Conservation (phyloP, 768 basidiomycete genomes). For the Lactarius hatsudake region DNA sequence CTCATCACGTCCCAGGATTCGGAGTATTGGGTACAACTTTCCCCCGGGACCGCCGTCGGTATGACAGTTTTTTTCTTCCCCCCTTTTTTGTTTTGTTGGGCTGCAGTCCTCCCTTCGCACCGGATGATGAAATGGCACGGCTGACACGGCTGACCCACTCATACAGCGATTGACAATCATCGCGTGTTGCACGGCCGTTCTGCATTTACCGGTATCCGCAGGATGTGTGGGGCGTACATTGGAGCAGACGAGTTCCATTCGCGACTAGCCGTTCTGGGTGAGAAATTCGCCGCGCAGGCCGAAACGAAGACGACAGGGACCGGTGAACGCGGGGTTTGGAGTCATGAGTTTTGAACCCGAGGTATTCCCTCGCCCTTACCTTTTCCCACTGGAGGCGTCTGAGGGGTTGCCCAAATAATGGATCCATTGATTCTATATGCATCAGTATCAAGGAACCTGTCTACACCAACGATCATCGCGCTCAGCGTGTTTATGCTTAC, state of each 20-base stretch:
- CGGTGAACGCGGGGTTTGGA: constrained; percentile 29
- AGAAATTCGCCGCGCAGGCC: constrained; percentile 50
- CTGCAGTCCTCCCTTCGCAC: background rate
- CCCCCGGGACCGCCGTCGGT: constrained; percentile 84
- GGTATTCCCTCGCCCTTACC: background rate
- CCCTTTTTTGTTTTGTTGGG: background rate
- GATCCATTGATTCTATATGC: background rate
- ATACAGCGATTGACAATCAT: constrained; percentile 84
- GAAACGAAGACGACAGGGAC: background rate
- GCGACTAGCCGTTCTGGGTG: constrained; percentile 63
- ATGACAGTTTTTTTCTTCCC: constrained; percentile 33
- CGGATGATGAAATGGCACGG: background rate
- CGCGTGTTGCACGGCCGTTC: constrained; percentile 95
- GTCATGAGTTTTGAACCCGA: constrained; percentile 23
- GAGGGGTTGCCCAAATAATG: background rate
- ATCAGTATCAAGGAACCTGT: background rate
- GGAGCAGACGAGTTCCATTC: constrained; percentile 88
- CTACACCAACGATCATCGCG: background rate
- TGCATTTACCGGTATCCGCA: constrained; percentile 78
- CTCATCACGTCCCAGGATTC: constrained; percentile 76
- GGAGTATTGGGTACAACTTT: constrained; percentile 90
- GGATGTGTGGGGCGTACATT: constrained; percentile 96
- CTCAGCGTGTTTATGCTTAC: background rate
- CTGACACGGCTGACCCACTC: background rate
- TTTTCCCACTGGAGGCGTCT: background rate